Conservation (phyloP, 2,329 filamentous ascomycete species). For the Apiospora saccharicola region DNA sequence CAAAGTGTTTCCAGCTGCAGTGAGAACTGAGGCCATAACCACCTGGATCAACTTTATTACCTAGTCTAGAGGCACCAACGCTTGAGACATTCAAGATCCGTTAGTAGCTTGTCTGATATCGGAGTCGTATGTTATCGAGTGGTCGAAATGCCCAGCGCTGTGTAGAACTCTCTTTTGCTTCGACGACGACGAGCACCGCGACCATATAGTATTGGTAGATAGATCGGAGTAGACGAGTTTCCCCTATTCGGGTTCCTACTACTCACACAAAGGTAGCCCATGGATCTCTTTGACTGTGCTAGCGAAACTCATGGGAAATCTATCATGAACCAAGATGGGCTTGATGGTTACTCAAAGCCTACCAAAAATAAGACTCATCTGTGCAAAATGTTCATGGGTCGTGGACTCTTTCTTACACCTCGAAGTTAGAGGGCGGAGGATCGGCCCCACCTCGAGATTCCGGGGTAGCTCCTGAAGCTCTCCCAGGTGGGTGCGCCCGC, state of each 20-base stretch:
- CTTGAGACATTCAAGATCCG: not conserved
- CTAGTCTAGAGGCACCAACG: too few relatives aligned
- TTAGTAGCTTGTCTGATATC: not conserved
- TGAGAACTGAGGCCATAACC: not conserved
- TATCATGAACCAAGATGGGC: not conserved
- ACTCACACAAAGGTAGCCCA: not conserved
- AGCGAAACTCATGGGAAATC: not conserved
- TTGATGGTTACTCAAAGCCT: not conserved
- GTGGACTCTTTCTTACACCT: not conserved
- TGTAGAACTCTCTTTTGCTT: not conserved
- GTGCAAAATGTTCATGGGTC: not conserved
- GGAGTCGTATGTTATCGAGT: not conserved
- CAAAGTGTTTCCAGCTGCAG: not conserved
- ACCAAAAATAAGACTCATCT: not conserved
- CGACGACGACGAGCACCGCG: too few relatives aligned
- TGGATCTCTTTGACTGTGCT: not conserved
- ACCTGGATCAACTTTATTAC: not conserved
- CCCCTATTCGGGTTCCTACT: not conserved
- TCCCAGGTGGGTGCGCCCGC: not conserved
- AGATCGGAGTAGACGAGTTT: not conserved
- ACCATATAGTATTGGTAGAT: not conserved
- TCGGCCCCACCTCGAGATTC: slow-evolving; percentile 11
- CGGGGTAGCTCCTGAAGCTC: slow-evolving; percentile 18
- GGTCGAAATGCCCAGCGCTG: not conserved
- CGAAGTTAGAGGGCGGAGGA: not conserved